Base-by-base conservation (phyloP, 202 grass and related monocot species). In the Alloteropsis angusta region DNA sequence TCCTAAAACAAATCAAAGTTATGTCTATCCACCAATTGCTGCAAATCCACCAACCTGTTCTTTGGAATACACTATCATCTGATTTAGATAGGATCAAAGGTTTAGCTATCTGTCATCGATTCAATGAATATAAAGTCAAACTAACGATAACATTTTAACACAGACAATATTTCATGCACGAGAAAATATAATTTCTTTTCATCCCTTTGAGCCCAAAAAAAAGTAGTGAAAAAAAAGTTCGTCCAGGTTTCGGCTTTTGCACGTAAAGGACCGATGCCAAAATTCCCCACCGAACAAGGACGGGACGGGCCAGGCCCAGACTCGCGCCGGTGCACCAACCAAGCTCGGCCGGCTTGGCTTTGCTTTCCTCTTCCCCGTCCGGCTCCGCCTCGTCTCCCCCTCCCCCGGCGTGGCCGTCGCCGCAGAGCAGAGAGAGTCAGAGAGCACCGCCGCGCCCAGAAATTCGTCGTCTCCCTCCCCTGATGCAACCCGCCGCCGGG, bases 401-500 rank as follows among this genome's bases (percentile, higher is more conserved):
- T 57, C 21, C 35, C 10, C 7, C 41, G 52, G 35, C 18, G 11
- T n/a, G n/a, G n/a, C n/a, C n/a, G n/a, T n/a, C n/a, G n/a, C n/a
- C 21, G 46, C 43, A 9, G 12, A n/a, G 56, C n/a, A n/a, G n/a
- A n/a, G n/a, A n/a, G n/a, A n/a, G n/a, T n/a, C 26, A 7, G 67
- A 37, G 38, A 6, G 19, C 63, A 37, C n/a, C 58, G 16, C 5
- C 5, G 15, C 32, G 12, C 7, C n/a, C 41, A 35, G 42, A 9
- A 34, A 70, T 32, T 34, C 18, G 32, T 15, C 55, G 42, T 60
- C 28, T 18, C 13, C 28, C 17, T 65, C 65, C 66, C 54, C 41
- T 74, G 80, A 42, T 64, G 46, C 81, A 89, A 47, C 26, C 80
- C 54, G 37, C 80, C 57, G 86, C 74, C n/a, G n/a, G n/a, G 75